Evolutionary conservation across 2,329 filamentous ascomycete genomes (phyloP).

Genomic region (Bipolaris zeicola): DNA sequence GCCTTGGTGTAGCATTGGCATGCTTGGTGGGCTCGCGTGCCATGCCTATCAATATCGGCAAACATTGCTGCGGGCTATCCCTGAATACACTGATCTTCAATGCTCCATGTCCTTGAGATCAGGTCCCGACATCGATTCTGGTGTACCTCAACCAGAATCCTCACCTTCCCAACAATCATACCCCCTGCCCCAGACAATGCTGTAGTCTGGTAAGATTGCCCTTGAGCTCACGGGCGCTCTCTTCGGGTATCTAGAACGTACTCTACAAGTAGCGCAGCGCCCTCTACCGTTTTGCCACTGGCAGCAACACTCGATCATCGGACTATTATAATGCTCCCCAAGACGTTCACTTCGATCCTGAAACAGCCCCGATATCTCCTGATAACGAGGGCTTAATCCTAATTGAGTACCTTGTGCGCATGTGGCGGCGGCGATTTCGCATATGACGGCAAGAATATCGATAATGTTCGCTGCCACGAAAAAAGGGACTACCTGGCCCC

Average conservation of each 20-base stretch:
- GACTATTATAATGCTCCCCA: background rate
- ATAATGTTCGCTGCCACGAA: background rate
- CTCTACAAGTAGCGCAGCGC: background rate
- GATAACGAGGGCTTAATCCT: background rate
- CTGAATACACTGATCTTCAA: background rate
- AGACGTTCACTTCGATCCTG: background rate
- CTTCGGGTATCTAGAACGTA: background rate
- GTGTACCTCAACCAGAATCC: background rate
- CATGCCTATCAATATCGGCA: background rate
- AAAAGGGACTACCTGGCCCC: background rate
- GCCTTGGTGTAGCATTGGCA: background rate
- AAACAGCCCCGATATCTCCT: background rate
- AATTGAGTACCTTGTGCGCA: background rate
- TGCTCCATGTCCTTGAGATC: background rate
- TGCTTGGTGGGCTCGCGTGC: background rate
- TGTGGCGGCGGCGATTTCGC: background rate
- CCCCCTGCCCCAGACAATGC: background rate
- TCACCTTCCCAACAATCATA: background rate
- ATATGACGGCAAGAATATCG: background rate
- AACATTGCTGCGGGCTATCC: background rate
- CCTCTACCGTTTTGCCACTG: background rate
- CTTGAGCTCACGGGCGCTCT: background rate
- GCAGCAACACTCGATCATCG: background rate
- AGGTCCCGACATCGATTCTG: background rate
- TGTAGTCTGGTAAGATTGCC: background rate